phyloP scores from a whole-genome alignment of 1,284 basidiomycete genomes.

The Pholiota adiposa region DNA sequence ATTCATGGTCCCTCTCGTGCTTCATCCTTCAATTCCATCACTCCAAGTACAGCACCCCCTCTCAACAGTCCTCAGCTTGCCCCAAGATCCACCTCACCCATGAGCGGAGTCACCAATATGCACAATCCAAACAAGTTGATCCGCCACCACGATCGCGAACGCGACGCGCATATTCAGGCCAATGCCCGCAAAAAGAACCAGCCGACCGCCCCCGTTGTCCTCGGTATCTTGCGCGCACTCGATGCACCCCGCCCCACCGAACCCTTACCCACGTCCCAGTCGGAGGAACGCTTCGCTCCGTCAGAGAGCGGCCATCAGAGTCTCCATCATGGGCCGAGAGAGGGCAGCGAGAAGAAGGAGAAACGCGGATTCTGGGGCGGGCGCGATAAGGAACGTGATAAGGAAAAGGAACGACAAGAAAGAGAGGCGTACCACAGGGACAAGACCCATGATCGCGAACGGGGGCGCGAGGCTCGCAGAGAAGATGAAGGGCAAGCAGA shows the following conservation, averaged over 20 bases:
- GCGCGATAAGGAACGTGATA: conserved; percentile 36
- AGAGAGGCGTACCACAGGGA: conserved; percentile 38
- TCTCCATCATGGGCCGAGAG: conserved; percentile 40
- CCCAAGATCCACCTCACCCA: conserved; percentile 48
- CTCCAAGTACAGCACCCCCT: conserved; percentile 45
- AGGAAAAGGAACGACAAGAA: conserved; percentile 30
- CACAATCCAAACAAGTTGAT: conserved; percentile 24
- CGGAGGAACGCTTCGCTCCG: conserved; percentile 36
- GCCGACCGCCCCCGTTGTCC: conserved; percentile 39
- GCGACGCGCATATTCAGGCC: conserved; percentile 21
- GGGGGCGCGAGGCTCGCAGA: conserved; percentile 29
- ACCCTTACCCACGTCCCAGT: conserved; percentile 28
- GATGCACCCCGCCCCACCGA: conserved; percentile 51
- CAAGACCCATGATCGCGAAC: conserved; percentile 22
- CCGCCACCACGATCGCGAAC: conserved; percentile 29
- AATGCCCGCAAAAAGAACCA: conserved; percentile 28
- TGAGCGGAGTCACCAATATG: conserved; percentile 36
- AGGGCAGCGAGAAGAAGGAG: conserved; percentile 34
- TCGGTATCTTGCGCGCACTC: conserved; percentile 61
- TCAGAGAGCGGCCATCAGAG: conserved; percentile 34
- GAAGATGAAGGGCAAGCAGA: conserved; percentile 53
- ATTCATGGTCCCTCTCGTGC: conserved; percentile 46
- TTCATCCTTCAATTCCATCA: conserved; percentile 48
- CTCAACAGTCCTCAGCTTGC: conserved; percentile 29
- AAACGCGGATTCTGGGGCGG: conserved; percentile 59